Conservation (phyloP, 2,329 filamentous ascomycete genomes). For the Epichloe gansuensis region DNA sequence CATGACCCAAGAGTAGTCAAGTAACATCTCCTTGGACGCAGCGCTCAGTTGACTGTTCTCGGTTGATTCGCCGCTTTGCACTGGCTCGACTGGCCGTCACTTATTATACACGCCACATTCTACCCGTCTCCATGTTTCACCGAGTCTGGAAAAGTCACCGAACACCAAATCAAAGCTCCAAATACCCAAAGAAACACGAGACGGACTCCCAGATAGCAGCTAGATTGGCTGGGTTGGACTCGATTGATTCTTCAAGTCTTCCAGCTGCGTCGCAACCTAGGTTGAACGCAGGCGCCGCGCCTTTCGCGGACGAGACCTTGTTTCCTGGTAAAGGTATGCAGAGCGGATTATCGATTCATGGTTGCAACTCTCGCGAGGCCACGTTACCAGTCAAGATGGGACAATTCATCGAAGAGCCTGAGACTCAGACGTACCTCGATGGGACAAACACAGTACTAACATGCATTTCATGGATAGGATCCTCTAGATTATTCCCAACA, state of each 20-base stretch:
- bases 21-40: background rate
- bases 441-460: no score
- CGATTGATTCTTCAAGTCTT: slow-evolving; percentile 1
- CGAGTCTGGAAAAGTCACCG: slow-evolving; percentile 20
- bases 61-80: background rate
- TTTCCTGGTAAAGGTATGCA: slow-evolving; percentile 4
- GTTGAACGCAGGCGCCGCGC: background rate
- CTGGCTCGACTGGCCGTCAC: background rate
- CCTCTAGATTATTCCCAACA: slow-evolving; percentile 12
- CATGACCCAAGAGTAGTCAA: background rate
- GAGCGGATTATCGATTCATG: background rate
- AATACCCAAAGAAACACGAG: slow-evolving; percentile 5
- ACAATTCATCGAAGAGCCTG: no score
- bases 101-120: background rate
- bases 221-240: background rate
- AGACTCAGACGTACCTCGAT: no score
- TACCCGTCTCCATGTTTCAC: slow-evolving; percentile 25
- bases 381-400: background rate
- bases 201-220: slow-evolving; percentile 1
- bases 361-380: background rate
- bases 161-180: slow-evolving; percentile 14
- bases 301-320: slow-evolving; percentile 1
- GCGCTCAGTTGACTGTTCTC: background rate
- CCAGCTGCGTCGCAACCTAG: background rate
- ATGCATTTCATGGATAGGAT: background rate